These are phyloP conservation scores for Talaromyces verruculosus DNA, from an alignment of 2,329 filamentous ascomycete genomes.

Conservation along the genomic window DNA sequence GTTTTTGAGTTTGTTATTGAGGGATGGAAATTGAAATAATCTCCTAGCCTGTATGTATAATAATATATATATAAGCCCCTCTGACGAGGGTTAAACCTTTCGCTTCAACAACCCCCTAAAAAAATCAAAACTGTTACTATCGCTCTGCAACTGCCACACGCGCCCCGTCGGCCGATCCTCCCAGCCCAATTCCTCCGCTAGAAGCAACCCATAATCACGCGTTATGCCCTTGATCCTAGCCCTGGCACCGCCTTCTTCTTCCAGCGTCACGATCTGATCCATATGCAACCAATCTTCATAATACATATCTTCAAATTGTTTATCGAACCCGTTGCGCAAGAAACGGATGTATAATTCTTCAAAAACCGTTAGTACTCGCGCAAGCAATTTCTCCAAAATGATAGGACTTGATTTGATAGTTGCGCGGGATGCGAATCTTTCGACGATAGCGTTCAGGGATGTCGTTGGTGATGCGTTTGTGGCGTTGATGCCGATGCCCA, in stretches of 20 bases:
- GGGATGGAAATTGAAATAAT: slow-evolving; percentile 7
- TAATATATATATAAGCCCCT: too few species aligned
- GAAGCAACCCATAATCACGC: slow-evolving; percentile 82
- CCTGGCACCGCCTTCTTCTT: slow-evolving; percentile 71
- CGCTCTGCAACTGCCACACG: slow-evolving; percentile 83
- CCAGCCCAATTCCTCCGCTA: slow-evolving; percentile 76
- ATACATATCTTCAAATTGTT: slow-evolving; percentile 71
- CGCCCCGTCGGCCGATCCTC: slow-evolving; percentile 73
- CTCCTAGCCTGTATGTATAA: too few species aligned
- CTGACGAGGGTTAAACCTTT: slow-evolving; percentile 54
- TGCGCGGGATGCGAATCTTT: slow-evolving; percentile 40
- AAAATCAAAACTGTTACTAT: slow-evolving; percentile 98
- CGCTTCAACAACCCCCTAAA: slow-evolving; percentile 82
- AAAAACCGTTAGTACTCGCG: slow-evolving; percentile 73
- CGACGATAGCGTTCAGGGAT: slow-evolving; percentile 72
- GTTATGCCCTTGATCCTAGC: slow-evolving; percentile 86
- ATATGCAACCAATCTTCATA: slow-evolving; percentile 85
- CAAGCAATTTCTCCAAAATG: slow-evolving; percentile 75
- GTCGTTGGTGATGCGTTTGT: slow-evolving; percentile 83
- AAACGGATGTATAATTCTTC: slow-evolving; percentile 77
- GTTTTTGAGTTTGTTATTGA: slow-evolving; percentile 39
- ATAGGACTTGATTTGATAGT: slow-evolving; percentile 52
- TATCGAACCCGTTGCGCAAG: slow-evolving; percentile 70
- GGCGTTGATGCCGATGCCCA: slow-evolving; percentile 84
- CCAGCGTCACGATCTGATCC: slow-evolving; percentile 71